These are phyloP conservation scores for Apiotrichum montevideense DNA, from an alignment of 1,284 basidiomycete species.

Conservation along the genomic window DNA sequence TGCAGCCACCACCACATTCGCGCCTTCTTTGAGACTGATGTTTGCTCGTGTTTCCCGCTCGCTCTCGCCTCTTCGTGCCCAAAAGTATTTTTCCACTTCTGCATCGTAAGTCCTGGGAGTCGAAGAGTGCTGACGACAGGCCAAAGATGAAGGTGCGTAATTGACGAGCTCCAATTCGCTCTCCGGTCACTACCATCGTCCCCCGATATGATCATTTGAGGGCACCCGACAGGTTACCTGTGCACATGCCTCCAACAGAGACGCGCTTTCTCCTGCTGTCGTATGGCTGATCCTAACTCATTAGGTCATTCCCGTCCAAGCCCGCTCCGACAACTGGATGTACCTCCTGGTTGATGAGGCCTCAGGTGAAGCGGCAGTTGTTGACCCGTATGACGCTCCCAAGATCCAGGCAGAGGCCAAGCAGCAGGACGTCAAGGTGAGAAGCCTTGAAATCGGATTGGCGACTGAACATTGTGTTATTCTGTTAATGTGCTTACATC, in stretches of 20 bases:
- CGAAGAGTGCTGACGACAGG: neutral
- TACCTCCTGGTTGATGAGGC: slow-evolving; percentile 74
- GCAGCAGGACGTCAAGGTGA: slow-evolving; percentile 58
- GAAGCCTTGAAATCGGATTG: slow-evolving; percentile 6
- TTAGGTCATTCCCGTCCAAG: slow-evolving; percentile 66
- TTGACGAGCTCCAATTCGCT: neutral
- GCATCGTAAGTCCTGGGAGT: neutral
- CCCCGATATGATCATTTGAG: too few relatives aligned
- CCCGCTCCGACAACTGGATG: slow-evolving; percentile 79
- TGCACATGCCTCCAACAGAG: too few relatives aligned
- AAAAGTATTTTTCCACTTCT: neutral
- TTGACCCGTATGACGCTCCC: slow-evolving; percentile 64
- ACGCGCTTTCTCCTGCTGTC: neutral
- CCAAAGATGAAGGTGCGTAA: slow-evolving; percentile 5
- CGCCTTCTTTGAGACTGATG: neutral
- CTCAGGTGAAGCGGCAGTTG: slow-evolving; percentile 62
- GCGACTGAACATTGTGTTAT: too few relatives aligned
- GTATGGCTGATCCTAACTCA: neutral
- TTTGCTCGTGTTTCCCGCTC: neutral
- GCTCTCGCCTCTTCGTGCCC: neutral
- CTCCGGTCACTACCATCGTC: neutral
- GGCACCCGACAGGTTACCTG: too few relatives aligned
- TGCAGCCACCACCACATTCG: neutral
- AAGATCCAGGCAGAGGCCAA: slow-evolving; percentile 67
- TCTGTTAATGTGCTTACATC: neutral